Conservation (phyloP, 805 yeast species). For the Metschnikowia hibisci region DNA sequence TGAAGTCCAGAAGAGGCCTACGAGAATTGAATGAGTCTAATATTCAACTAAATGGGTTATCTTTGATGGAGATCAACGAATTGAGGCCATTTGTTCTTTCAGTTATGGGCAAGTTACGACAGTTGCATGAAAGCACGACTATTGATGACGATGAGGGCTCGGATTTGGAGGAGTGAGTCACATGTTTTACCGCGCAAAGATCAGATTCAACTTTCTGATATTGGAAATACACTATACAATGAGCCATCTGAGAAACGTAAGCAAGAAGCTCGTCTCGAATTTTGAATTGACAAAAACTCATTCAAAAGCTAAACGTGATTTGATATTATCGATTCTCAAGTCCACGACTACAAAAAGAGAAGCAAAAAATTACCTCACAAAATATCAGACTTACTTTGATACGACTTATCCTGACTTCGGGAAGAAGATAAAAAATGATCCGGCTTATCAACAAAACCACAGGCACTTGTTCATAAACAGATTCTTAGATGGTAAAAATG, state of each 20-base stretch:
- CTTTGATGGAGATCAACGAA: slow-evolving; percentile 83
- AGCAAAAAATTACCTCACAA: slow-evolving; percentile 72
- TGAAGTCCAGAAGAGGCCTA: slow-evolving; percentile 79
- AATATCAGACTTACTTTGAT: slow-evolving; percentile 52
- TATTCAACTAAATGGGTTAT: slow-evolving; percentile 76
- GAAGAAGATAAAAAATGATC: slow-evolving; percentile 16
- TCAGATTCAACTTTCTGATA: not conserved
- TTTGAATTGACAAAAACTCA: slow-evolving; percentile 26
- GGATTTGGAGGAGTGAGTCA: slow-evolving; percentile 11
- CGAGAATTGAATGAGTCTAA: slow-evolving; percentile 75
- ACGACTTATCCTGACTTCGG: slow-evolving; percentile 16
- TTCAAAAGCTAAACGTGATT: slow-evolving; percentile 55
- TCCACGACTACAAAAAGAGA: slow-evolving; percentile 94
- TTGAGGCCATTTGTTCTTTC: slow-evolving; percentile 74
- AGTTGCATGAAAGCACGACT: slow-evolving; percentile 40
- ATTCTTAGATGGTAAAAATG: slow-evolving; percentile 29
- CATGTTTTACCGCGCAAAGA: slow-evolving; percentile 9
- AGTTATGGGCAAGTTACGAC: slow-evolving; percentile 75
- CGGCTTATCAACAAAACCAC: slow-evolving; percentile 24
- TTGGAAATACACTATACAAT: slow-evolving; percentile 11
- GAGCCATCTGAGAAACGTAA: slow-evolving; percentile 28
- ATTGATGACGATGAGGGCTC: slow-evolving; percentile 14
- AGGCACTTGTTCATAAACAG: slow-evolving; percentile 32
- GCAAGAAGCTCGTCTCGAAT: slow-evolving; percentile 36
- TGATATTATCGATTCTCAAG: slow-evolving; percentile 78